Percentiles rank a stretch among this genome's conserved stretches.
phyloP scores from a whole-genome alignment of 768 basidiomycete genomes.

The Mycena galericulata region DNA sequence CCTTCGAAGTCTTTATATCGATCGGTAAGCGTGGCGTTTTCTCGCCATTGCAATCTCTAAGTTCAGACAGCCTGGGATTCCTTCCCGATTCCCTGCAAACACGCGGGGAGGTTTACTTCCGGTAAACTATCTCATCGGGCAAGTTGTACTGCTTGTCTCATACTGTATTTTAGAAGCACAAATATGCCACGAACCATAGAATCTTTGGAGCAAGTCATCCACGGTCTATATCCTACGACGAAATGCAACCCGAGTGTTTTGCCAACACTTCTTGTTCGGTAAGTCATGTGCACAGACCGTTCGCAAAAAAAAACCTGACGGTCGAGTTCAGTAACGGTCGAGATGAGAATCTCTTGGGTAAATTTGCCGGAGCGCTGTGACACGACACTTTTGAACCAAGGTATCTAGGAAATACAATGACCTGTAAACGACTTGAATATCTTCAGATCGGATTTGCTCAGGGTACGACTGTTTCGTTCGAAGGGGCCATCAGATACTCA shows the following conservation, averaged over 20 bases:
- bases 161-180: slow-evolving; percentile 64
- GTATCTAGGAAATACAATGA: slow-evolving; percentile 66
- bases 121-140: slow-evolving; percentile 50
- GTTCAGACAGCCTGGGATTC: slow-evolving; percentile 66
- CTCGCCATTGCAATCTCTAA: neutral
- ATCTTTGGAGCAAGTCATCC: slow-evolving; percentile 77
- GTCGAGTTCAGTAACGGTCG: slow-evolving; percentile 19
- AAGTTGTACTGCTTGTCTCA: neutral
- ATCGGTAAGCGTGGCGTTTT: slow-evolving; percentile 57
- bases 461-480: slow-evolving; percentile 52
- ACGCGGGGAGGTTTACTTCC: slow-evolving; percentile 66
- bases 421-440: slow-evolving; percentile 74
- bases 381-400: neutral
- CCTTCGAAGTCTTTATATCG: slow-evolving; percentile 73
- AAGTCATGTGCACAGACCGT: slow-evolving; percentile 56
- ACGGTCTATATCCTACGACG: slow-evolving; percentile 73
- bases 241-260: slow-evolving; percentile 58
- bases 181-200: slow-evolving; percentile 85
- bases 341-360: slow-evolving; percentile 37
- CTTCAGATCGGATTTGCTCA: slow-evolving; percentile 73
- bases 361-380: neutral
- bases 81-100: slow-evolving; percentile 65
- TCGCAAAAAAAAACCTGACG: neutral
- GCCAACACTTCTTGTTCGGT: slow-evolving; percentile 71
- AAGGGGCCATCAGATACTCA: neutral